phyloP scores from a whole-genome alignment of 225 moss, liverwort and hornwort genomes.

The Marchantia polymorpha region DNA sequence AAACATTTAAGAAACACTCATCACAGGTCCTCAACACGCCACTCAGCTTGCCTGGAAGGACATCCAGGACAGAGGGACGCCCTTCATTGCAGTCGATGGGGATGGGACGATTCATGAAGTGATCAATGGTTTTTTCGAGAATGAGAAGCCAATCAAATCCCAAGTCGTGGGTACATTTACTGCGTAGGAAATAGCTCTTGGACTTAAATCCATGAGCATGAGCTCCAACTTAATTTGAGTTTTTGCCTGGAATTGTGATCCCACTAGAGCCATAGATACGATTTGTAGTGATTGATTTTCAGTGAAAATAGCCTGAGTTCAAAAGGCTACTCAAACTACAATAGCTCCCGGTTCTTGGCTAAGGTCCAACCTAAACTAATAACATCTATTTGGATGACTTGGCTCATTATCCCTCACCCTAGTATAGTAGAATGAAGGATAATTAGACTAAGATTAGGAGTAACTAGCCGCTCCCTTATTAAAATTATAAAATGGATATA shows the following conservation, averaged over 20 bases:
- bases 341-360: no score
- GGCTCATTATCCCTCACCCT: no score
- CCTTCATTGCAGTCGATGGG: conserved; percentile 88
- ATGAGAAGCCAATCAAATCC: conserved; percentile 56
- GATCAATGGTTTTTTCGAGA: conserved; percentile 86
- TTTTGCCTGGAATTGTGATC: conserved; percentile 59
- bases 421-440: no score
- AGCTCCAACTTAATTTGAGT: conserved; percentile 84
- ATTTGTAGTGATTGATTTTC: no score
- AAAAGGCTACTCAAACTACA: no score
- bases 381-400: no score
- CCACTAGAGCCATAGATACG: conserved; percentile 25
- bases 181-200: conserved; percentile 61
- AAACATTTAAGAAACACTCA: conserved; percentile 64
- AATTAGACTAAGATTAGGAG: no score
- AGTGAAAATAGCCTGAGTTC: no score
- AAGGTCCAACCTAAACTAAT: no score
- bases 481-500: no score
- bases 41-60: conserved; percentile 74
- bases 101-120: conserved; percentile 96
- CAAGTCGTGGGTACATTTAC: conserved; percentile 11
- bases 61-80: conserved; percentile 74
- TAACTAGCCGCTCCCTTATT: no score
- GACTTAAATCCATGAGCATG: conserved; percentile 88
- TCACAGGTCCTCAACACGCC: conserved; percentile 78